Conservation (phyloP, 176 grass and related monocot species). For the Saccharum spontaneum region DNA sequence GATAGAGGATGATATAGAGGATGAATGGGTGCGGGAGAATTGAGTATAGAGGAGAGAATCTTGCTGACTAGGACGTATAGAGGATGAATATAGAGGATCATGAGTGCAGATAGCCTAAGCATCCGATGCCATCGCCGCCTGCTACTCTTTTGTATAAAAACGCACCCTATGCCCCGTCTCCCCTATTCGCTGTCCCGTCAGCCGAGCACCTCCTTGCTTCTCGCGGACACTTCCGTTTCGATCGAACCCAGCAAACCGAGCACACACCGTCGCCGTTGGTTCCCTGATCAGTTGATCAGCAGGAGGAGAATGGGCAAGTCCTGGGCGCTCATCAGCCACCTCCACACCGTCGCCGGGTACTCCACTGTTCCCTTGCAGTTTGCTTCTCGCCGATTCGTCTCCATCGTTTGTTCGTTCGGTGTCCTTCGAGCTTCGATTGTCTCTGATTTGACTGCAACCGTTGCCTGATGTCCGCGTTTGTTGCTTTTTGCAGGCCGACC, state of each 20-base stretch:
- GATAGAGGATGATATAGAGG: too few relatives aligned
- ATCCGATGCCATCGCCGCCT: slow-evolving; percentile 29
- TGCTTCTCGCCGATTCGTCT: not conserved
- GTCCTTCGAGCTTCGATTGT: too few relatives aligned
- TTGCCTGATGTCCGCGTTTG: not conserved
- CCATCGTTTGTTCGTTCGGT: not conserved
- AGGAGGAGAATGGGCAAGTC: slow-evolving; percentile 41
- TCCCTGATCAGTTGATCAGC: not conserved
- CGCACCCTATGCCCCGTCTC: not conserved
- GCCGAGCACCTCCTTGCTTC: not conserved
- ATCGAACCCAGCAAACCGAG: not conserved
- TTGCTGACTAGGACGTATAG: too few relatives aligned
- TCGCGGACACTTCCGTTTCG: not conserved
- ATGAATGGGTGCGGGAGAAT: too few relatives aligned
- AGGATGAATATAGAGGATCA: too few relatives aligned
- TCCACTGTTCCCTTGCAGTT: not conserved
- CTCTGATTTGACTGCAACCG: too few relatives aligned
- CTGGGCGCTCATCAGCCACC: slow-evolving; percentile 44
- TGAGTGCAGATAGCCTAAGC: too few relatives aligned
- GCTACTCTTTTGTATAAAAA: not conserved
- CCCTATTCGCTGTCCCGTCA: not conserved
- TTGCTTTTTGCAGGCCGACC: slow-evolving; percentile 38
- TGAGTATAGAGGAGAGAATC: too few relatives aligned
- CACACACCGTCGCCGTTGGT: not conserved
- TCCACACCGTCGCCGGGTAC: slow-evolving; percentile 48